Conservation (phyloP, 78 protist genomes). For the Diacronema lutheri region DNA sequence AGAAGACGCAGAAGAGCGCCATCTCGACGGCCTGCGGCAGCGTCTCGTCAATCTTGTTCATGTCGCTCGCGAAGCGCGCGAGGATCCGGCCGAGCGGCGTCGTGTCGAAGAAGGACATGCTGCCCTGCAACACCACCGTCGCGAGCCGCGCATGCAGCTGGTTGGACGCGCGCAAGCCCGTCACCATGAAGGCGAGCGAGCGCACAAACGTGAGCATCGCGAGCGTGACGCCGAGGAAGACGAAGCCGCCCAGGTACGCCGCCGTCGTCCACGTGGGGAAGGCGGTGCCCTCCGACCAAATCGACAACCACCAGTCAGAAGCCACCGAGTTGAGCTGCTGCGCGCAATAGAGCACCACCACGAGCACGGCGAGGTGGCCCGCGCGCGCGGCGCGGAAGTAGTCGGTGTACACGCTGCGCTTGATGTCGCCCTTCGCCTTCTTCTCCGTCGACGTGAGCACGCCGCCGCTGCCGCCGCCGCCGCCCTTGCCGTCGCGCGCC, state of each 20-base stretch:
- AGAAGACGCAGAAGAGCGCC: not conserved
- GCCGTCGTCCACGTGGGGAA: too few relatives aligned
- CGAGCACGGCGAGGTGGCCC: not conserved
- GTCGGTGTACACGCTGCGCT: not conserved
- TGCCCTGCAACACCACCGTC: slow-evolving; percentile 17
- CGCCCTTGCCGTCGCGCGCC: too few relatives aligned
- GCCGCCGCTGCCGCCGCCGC: not conserved
- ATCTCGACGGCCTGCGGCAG: not conserved
- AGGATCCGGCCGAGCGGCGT: slow-evolving; percentile 66
- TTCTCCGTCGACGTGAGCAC: slow-evolving; percentile 22
- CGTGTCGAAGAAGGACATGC: slow-evolving; percentile 31
- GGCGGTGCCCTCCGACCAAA: not conserved
- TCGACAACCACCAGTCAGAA: not conserved
- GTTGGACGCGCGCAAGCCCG: not conserved
- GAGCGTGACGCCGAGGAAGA: not conserved
- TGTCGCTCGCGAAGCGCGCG: slow-evolving; percentile 48
- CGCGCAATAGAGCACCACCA: too few relatives aligned
- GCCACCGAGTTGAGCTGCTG: not conserved
- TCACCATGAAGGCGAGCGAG: not conserved
- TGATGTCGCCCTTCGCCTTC: not conserved
- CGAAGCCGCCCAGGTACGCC: slow-evolving; percentile 26
- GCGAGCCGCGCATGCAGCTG: slow-evolving; percentile 2
- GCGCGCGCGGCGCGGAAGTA: slow-evolving; percentile 6
- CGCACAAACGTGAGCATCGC: not conserved
- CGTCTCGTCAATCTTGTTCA: not conserved